Percentiles rank a stretch among this genome's conserved stretches.
These are phyloP conservation scores for Niebla homalea DNA, from an alignment of 495 filamentous ascomycete species.

Conservation along the genomic window DNA sequence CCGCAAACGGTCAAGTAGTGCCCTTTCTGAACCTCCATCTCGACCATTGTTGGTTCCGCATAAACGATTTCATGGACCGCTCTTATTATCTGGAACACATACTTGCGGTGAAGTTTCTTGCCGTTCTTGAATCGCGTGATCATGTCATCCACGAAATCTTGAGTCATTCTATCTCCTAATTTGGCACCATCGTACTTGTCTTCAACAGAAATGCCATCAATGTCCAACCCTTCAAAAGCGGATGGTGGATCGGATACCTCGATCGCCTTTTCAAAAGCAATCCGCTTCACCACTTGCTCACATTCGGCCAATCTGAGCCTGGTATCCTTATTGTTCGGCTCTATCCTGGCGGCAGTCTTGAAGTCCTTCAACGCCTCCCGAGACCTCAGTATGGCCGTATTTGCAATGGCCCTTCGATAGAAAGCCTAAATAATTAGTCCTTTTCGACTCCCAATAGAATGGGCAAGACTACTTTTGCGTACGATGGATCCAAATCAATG, in stretches of 20 bases:
- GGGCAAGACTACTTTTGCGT: slow-evolving; percentile 56
- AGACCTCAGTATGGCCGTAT: slow-evolving; percentile 77
- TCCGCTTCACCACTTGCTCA: slow-evolving; percentile 78
- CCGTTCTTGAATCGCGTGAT: slow-evolving; percentile 88
- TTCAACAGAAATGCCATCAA: slow-evolving; percentile 75
- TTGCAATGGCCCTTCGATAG: slow-evolving; percentile 83
- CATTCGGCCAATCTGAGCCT: slow-evolving; percentile 81
- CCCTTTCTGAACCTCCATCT: slow-evolving; percentile 67
- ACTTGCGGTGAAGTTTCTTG: slow-evolving; percentile 91
- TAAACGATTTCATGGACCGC: slow-evolving; percentile 82
- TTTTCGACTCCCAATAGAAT: not conserved
- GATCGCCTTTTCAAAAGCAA: slow-evolving; percentile 89
- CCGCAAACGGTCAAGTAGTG: slow-evolving; percentile 85
- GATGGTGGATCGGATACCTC: slow-evolving; percentile 85
- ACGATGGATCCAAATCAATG: slow-evolving; percentile 75
- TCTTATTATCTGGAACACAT: slow-evolving; percentile 89
- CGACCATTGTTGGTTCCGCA: slow-evolving; percentile 92
- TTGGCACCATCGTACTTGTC: slow-evolving; percentile 69
- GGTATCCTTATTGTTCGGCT: slow-evolving; percentile 77
- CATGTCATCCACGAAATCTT: slow-evolving; percentile 96
- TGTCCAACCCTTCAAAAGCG: slow-evolving; percentile 77
- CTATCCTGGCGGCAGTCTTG: slow-evolving; percentile 75
- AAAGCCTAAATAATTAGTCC: slow-evolving; percentile 52
- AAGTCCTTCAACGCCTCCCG: slow-evolving; percentile 85
- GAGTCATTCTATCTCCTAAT: slow-evolving; percentile 75